Conservation (phyloP, 139 green algal species). For the Chlamydomonas applanata region DNA sequence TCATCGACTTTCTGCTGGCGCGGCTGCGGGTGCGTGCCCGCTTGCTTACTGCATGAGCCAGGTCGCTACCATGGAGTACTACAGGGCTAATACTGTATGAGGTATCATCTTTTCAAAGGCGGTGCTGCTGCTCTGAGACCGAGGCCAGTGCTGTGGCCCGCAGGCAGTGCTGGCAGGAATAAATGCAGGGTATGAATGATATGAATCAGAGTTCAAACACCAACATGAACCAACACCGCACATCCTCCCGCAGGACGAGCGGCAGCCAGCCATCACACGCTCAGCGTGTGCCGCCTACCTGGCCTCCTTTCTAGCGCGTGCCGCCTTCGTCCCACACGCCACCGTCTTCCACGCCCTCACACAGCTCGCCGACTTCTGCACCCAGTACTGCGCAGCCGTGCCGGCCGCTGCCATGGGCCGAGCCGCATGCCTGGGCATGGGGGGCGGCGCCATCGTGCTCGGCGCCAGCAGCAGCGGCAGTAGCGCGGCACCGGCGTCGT, state of each 20-base stretch:
- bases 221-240: no score
- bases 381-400: conserved; percentile 33
- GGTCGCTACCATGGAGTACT: no score
- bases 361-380: conserved; percentile 27
- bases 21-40: conserved; percentile 30
- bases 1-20: conserved; percentile 57
- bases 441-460: conserved; percentile 10
- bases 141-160: no score
- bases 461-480: conserved; percentile 3
- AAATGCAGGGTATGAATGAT: no score
- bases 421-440: conserved; percentile 13
- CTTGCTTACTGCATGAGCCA: no score
- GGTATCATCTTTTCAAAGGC: no score
- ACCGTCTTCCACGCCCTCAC: conserved; percentile 55
- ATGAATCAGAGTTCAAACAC: no score
- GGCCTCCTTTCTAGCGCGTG: conserved; percentile 83
- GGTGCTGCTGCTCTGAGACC: no score
- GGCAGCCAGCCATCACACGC: conserved; percentile 62
- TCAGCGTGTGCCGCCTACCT: conserved; percentile 79
- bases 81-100: no score
- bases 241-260: conserved; percentile 29
- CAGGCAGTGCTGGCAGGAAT: no score
- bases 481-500: neutral
- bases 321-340: conserved; percentile 50
- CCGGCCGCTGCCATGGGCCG: neutral